Evolutionary conservation across 805 yeast genomes (phyloP), one percentile per base, ranked within the genome.

Genomic region (Cyberlindnera nakhonratchasimensis): DNA sequence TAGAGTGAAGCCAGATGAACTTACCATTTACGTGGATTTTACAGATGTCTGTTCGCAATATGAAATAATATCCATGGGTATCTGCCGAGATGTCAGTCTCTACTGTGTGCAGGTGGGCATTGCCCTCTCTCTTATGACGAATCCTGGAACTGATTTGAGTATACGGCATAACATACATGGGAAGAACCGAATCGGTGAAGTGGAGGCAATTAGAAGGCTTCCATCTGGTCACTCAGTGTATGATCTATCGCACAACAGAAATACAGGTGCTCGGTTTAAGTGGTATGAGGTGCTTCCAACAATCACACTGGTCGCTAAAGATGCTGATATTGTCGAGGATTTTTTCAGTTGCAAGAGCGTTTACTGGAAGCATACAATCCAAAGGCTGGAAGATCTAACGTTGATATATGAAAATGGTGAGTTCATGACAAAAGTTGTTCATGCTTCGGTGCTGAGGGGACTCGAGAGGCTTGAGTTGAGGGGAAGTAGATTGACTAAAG

Each of bases 311-410:
- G n/a, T n/a, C 11, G 17, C 23, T 18, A 17, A 14, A 3, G 9
- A 22, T 3, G 6, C 22, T 6, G 5, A 37, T 4, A 3, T 17
- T 22, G 34, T 23, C 11, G 23, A 13, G 13, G 16, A 16, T 17
- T 12, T 37, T 12, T 37, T 37, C 29, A 29, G 8, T 13, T 29
- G 14, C 3, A 17, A 29, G 2, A 22, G 11, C 12, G 34, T 37
- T 18, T 37, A 37, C 13, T 37, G 40, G 40, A 37, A 37, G 26
- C n/a, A 17, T 4, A n/a, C 28, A 6, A 29, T 37, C 11, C 17
- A 21, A 9, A 18, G 29, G 9, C 14, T 37, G 40, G 22, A 37
- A 17, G 34, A 29, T 13, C 17, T 37, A 8, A 33, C n/a, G 13
- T 6, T 33, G 3, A n/a, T 22, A 5, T 14, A 21, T 22, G 4